These are phyloP conservation scores for Peronosclerospora sorghi DNA, from an alignment of 352 stramenopile species.

Conservation along the genomic window DNA sequence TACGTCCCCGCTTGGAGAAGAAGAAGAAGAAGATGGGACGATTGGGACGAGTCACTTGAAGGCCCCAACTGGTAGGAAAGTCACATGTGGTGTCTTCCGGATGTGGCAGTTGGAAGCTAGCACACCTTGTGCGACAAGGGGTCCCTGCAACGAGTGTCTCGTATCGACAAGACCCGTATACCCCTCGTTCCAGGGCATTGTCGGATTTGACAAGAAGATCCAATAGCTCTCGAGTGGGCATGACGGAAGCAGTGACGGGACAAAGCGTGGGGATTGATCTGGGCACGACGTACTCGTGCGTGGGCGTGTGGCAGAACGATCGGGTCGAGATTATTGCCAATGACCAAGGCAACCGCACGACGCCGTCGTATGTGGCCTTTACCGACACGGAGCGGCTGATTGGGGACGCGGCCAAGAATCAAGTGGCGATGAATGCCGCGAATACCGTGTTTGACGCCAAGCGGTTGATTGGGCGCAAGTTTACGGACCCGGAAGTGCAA, in stretches of 20 bases:
- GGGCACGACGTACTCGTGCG: conserved; percentile 94
- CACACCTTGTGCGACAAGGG: background rate
- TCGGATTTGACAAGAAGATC: conserved; percentile 43
- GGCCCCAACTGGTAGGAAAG: conserved; percentile 3
- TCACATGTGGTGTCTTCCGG: background rate
- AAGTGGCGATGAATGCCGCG: conserved; percentile 88
- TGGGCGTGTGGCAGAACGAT: conserved; percentile 96
- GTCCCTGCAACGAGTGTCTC: background rate
- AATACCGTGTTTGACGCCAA: conserved; percentile 97
- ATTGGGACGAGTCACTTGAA: conserved; percentile 12
- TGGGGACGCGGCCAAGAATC: conserved; percentile 90
- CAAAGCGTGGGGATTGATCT: conserved; percentile 95
- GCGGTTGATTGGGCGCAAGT: conserved; percentile 92
- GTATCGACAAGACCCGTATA: too few relatives aligned
- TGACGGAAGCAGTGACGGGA: conserved; percentile 42
- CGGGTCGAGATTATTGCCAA: conserved; percentile 94
- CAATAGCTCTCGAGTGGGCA: background rate
- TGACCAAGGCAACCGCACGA: conserved; percentile 92
- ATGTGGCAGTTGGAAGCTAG: conserved; percentile 6
- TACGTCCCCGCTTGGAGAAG: conserved; percentile 21
- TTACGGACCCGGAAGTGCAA: conserved; percentile 84
- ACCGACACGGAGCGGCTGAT: conserved; percentile 91
- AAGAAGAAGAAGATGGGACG: conserved; percentile 32
- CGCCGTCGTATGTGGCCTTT: conserved; percentile 93
- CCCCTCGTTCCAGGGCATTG: conserved; percentile 1